Evolutionary conservation across 2,329 filamentous ascomycete genomes (phyloP), one percentile per base, ranked within the genome.

Genomic region (Lojkania enalia): DNA sequence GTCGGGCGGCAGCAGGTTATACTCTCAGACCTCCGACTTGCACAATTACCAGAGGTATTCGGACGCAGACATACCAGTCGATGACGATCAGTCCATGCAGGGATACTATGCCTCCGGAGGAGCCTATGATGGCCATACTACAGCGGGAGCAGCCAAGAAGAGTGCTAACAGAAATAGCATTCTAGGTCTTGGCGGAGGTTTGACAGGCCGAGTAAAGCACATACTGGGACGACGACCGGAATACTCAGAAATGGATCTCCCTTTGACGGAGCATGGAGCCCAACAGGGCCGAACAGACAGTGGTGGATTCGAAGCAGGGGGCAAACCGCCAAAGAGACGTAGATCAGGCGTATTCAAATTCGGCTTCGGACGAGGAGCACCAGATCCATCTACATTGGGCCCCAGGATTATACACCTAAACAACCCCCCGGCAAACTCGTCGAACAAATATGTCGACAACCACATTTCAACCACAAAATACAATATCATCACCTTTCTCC

Each of bases 391-490:
- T 32, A 95, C 89, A 4, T 77, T 97, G 20, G 94, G 94, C 9
- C 94, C 94, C 32, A 83, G 94, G 54, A 84, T 96, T 58, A 97
- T 99, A 66, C 84, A 95, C 67, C 82, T 99, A 66, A 99, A 99
- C 79, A 97, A 99, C 65, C 87, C 91, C 3, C 90, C 92, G 2
- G 91, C 91, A 41, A 99, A 99, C 69, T 81, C 86, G 33, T 79
- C 78, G 39, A 92, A 91, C 76, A 95, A 92, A 71, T 97, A 94
- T 70, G 82, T 91, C 66, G 88, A 95, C 79, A 99, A 99, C 67
- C 90, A 97, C 71, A 87, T 99, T 52, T 97, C 92, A 31, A 99
- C 94, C 4, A 87, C 94, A 52, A 99, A 99, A 73, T 99, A 99
- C 81, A 99, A 97, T 70, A 61, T 90, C 64, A 79, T 88, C 42